Percentiles rank a stretch among this genome's conserved stretches.
Evolutionary conservation across 1,284 basidiomycete species (phyloP).

Genomic region (Trichosporon faecale): DNA sequence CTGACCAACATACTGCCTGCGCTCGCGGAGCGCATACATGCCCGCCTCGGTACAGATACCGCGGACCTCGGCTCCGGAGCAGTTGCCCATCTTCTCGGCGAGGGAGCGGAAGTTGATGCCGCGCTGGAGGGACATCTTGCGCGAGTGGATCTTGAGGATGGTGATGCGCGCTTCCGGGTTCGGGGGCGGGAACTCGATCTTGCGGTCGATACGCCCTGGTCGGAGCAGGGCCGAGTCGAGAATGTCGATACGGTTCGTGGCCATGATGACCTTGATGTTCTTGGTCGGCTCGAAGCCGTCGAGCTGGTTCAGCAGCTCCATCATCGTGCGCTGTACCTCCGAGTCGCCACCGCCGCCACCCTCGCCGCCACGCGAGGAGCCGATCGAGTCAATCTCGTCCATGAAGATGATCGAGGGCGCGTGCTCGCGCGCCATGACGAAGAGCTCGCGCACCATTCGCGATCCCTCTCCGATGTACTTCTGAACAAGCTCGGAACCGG

Average conservation of each 20-base stretch:
- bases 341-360: slow-evolving; percentile 85
- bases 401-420: slow-evolving; percentile 99
- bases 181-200: slow-evolving; percentile 98
- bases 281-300: slow-evolving; percentile 97
- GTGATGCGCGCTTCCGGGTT: slow-evolving; percentile 96
- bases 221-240: slow-evolving; percentile 91
- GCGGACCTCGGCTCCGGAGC: slow-evolving; percentile 94
- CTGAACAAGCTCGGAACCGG: slow-evolving; percentile 92
- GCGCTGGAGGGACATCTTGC: slow-evolving; percentile 98
- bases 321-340: slow-evolving; percentile 97
- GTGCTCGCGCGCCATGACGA: slow-evolving; percentile 98
- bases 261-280: slow-evolving; percentile 99
- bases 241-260: slow-evolving; percentile 97
- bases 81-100: slow-evolving; percentile 99
- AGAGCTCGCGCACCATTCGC: slow-evolving; percentile 93
- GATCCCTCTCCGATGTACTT: slow-evolving; percentile 99
- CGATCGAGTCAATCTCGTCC: slow-evolving; percentile 99
- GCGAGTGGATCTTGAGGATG: slow-evolving; percentile 93
- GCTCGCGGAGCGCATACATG: slow-evolving; percentile 95
- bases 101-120: slow-evolving; percentile 93
- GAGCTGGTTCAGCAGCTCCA: slow-evolving; percentile 93
- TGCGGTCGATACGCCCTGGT: slow-evolving; percentile 95
- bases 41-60: slow-evolving; percentile 99
- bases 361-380: slow-evolving; percentile 84
- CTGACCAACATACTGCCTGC: slow-evolving; percentile 93